Base-by-base conservation (phyloP, 2,329 filamentous ascomycete genomes). In the Xylariaceae sp. region DNA sequence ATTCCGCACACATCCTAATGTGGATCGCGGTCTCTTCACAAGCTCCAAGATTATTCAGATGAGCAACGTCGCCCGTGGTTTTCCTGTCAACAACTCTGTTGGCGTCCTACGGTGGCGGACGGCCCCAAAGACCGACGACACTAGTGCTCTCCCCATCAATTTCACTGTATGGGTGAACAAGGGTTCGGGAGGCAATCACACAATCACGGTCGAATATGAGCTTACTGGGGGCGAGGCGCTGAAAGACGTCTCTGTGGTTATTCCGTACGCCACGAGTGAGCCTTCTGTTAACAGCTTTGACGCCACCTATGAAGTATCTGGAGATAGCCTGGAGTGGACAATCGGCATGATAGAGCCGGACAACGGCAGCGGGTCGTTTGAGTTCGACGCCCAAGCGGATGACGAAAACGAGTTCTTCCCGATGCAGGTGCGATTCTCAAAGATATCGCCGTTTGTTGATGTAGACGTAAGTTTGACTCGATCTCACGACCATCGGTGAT, bases 121-220 rank as follows among this genome's bases (percentile, higher is more conserved):
- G 19, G 84, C 86, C 15, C 88, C 90, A 46, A 91, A 89, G 72
- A 79, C 81, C 2, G 91, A 95, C 62, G 89, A 95, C 63, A 74
- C 87, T 34, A 85, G 84, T 58, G 84, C 92, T 51, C 85, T 95
- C 36, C 94, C 94, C 7, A 94, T 99, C 66, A 94, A 88, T 36
- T 97, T 99, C 71, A 96, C 91, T 2, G 92, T 96, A 36, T 99
- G 94, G 94, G 89, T 95, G 56, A 96, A 96, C 73, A 91, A 92
- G 72, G 87, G 89, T 45, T 81, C 84, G 19, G 83, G 86, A 44
- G 84, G 85, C 68, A 91, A 86, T 65, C 95, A 87, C 72, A 95
- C 88, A 61, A 84, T 99, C 67, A 99, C 92, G 1, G 83, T 97
- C 32, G 94, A 97, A 72, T 99, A 97, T 70, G 94, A 99, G 71